Evolutionary conservation across 352 stramenopile genomes (phyloP), one percentile per base, ranked within the genome.

Genomic region (Phytophthora idaei): DNA sequence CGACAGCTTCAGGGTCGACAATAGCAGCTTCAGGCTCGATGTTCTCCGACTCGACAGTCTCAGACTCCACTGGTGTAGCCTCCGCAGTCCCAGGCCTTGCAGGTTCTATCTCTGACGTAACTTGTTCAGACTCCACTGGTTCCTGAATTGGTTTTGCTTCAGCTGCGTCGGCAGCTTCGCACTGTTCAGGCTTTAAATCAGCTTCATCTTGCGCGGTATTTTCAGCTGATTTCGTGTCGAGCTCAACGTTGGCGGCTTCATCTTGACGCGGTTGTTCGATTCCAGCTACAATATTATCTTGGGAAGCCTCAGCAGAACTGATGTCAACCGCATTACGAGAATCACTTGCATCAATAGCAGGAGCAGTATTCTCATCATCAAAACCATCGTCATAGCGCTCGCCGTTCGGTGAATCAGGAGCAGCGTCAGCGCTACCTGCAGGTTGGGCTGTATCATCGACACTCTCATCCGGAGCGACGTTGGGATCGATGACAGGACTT

Each of bases 301-400:
- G 15, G 8, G 49, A 2, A 31, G 31, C 4, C 17, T 62, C 49
- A 11, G n/a, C 11, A 14, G 36, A 14, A 56, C 10, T 52, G 37
- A 4, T n/a, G 10, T 34, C 64, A 64, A 31, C 28, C 4, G 21
- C 42, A 15, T 46, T 57, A 21, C 14, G 17, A 51, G n/a, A 31
- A 54, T 32, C 49, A 42, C 4, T 58, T 4, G 29, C 25, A 46
- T 58, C 36, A 51, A 42, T 21, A 36, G 5, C 10, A 47, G 32
- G 12, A 50, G 50, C 1, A 9, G 28, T 25, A 9, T 67, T 66
- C 29, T 81, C 73, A 27, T 76, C 41, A 8, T 81, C 73, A 67
- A 77, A 75, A 3, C 62, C 76, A 44, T 77, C 73, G 14, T 70
- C 61, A 17, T 73, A 68, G 4, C 49, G 6, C 10, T 70, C 52